These are phyloP conservation scores for Hordeum pubiflorum DNA, from an alignment of 202 grass and related monocot genomes.

Conservation along the genomic window DNA sequence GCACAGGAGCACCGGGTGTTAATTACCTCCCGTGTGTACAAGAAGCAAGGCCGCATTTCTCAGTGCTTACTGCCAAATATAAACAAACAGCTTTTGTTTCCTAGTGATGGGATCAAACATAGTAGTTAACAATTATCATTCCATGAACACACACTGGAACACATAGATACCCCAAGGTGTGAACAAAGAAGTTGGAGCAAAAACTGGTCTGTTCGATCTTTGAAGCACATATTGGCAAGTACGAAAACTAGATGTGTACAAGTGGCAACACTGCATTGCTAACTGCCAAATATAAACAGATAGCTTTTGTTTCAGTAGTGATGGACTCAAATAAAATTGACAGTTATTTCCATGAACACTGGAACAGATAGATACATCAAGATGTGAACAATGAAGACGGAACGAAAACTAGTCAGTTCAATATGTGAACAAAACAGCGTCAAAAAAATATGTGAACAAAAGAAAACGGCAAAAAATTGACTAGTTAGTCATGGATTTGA, in stretches of 20 bases:
- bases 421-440: too few species aligned
- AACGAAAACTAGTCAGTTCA: background rate
- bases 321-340: background rate
- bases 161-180: background rate
- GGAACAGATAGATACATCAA: background rate
- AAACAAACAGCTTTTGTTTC: background rate
- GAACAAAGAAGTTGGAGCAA: background rate
- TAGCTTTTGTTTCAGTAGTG: background rate
- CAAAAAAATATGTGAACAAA: too few species aligned
- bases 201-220: too few species aligned
- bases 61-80: background rate
- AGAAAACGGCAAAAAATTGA: background rate
- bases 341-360: background rate
- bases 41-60: background rate
- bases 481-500: background rate
- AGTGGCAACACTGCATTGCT: background rate
- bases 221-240: too few species aligned
- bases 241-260: background rate
- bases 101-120: background rate
- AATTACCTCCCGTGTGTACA: background rate
- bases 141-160: background rate
- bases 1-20: constrained; percentile 5
- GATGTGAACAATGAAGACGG: background rate
- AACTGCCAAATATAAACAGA: background rate
- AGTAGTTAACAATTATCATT: background rate